These are phyloP conservation scores for Jaapia argillacea DNA, from an alignment of 768 basidiomycete species.

Conservation along the genomic window DNA sequence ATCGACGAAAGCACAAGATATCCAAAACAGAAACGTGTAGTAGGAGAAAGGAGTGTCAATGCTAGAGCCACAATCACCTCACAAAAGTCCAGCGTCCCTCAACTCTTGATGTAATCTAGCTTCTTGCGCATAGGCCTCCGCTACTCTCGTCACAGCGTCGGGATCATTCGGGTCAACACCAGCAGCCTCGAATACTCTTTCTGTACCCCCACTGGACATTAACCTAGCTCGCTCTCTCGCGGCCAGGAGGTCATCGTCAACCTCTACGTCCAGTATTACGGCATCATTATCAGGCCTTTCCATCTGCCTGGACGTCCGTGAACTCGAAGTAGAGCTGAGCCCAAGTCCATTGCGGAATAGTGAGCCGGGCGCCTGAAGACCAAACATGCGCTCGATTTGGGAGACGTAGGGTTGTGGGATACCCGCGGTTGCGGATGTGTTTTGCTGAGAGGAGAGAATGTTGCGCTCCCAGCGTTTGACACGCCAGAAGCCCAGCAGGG, in stretches of 20 bases:
- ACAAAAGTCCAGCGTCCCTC: conserved; percentile 57
- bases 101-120: conserved; percentile 48
- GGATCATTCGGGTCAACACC: conserved; percentile 30
- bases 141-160: conserved; percentile 30
- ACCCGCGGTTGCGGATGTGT: conserved; percentile 12
- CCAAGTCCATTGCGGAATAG: conserved; percentile 21
- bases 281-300: too few species aligned
- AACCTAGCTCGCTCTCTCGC: conserved; percentile 7
- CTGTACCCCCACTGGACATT: conserved; percentile 20
- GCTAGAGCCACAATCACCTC: conserved; percentile 4
- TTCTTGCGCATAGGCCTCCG: conserved; percentile 42
- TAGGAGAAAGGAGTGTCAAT: not conserved
- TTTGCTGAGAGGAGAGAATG: conserved; percentile 50
- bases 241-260: conserved; percentile 1
- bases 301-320: too few species aligned
- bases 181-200: conserved; percentile 31
- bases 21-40: not conserved
- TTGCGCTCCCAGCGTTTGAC: conserved; percentile 84
- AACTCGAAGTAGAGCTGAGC: conserved; percentile 7
- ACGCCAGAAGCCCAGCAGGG: conserved; percentile 83
- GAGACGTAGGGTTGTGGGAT: conserved; percentile 16
- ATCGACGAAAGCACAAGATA: too few species aligned
- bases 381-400: conserved; percentile 24
- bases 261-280: not conserved
- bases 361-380: conserved; percentile 14